phyloP scores from a whole-genome alignment of 176 grass and related monocot genomes.

The Carex littledalei region DNA sequence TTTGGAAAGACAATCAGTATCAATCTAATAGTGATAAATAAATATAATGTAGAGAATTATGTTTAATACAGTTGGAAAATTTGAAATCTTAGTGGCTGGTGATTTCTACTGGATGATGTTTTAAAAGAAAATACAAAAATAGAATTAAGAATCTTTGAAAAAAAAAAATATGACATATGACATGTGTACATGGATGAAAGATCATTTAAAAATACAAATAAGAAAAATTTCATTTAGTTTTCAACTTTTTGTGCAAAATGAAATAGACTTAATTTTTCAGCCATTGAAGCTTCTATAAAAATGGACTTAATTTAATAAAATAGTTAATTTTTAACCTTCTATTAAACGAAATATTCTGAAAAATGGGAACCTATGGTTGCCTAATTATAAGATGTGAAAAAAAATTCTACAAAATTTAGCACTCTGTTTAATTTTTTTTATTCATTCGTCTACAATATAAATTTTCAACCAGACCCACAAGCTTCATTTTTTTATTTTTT shows the following conservation, averaged over 20 bases:
- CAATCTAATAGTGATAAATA: background rate
- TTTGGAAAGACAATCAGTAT: background rate
- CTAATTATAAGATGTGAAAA: background rate
- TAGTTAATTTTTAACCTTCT: background rate
- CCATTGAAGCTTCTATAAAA: background rate
- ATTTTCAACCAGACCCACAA: background rate
- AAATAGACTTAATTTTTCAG: too few species aligned
- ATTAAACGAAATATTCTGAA: background rate
- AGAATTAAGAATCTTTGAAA: too few species aligned
- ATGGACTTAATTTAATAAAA: background rate
- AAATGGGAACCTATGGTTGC: background rate
- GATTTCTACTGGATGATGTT: too few species aligned
- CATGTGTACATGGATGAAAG: too few species aligned
- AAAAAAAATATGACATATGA: too few species aligned
- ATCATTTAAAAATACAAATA: too few species aligned
- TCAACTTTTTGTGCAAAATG: too few species aligned
- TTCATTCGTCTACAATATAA: background rate
- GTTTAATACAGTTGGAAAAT: too few species aligned
- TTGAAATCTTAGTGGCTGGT: too few species aligned
- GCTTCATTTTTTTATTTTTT: background rate
- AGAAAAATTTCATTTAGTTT: too few species aligned
- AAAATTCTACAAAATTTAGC: background rate
- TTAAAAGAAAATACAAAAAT: too few species aligned
- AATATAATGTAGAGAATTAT: background rate
- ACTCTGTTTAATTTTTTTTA: background rate